These are phyloP conservation scores for Chlorella sp. DNA, from an alignment of 139 green algal species.

Conservation along the genomic window DNA sequence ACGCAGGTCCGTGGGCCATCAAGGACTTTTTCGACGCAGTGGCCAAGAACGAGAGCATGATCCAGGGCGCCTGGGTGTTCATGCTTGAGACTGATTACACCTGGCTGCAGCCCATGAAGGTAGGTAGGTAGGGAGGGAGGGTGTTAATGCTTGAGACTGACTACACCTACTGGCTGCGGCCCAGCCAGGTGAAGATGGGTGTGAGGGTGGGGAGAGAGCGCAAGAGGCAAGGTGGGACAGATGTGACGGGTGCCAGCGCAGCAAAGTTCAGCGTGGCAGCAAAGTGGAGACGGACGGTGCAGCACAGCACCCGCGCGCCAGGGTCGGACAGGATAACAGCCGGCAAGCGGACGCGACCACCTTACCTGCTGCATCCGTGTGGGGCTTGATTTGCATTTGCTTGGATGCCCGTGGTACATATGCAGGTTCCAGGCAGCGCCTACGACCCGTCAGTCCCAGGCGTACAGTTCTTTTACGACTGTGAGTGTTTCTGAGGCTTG, in stretches of 20 bases:
- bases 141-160: conserved; percentile 82
- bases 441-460: conserved; percentile 21
- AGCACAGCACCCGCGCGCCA: too few species aligned
- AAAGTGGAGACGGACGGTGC: too few species aligned
- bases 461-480: conserved; percentile 64
- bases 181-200: conserved; percentile 42
- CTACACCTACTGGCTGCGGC: conserved; percentile 76
- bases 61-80: conserved; percentile 74
- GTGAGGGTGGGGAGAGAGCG: conserved; percentile 71
- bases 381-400: too few species aligned
- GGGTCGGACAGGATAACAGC: too few species aligned
- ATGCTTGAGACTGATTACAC: conserved; percentile 87
- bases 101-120: conserved; percentile 59
- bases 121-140: conserved; percentile 67
- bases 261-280: too few species aligned
- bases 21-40: conserved; percentile 32
- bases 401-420: too few species aligned
- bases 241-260: too few species aligned
- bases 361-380: too few species aligned
- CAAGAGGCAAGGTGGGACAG: too few species aligned
- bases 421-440: conserved; percentile 26
- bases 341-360: too few species aligned
- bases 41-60: conserved; percentile 38
- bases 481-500: too few species aligned
- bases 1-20: conserved; percentile 6